Conservation (phyloP, 352 stramenopile species). For the Globisporangium irregulare region DNA sequence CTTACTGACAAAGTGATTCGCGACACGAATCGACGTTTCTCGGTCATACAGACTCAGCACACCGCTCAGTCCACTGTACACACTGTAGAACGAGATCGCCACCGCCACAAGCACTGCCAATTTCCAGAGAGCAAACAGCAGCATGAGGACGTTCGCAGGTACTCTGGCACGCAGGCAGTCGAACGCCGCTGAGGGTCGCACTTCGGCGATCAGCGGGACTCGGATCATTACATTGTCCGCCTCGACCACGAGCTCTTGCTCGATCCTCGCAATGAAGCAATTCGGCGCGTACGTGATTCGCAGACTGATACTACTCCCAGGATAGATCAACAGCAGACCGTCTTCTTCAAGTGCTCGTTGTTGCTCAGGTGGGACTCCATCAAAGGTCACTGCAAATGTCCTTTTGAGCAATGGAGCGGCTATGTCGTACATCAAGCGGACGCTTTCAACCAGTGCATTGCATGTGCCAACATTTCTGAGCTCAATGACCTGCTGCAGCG, state of each 20-base stretch:
- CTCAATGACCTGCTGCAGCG: background rate
- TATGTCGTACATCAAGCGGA: background rate
- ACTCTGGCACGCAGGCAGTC: conserved; percentile 27
- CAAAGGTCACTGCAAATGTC: conserved; percentile 6
- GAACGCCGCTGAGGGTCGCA: conserved; percentile 22
- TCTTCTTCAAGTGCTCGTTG: background rate
- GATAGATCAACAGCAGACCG: background rate
- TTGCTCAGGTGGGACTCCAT: background rate
- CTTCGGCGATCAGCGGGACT: conserved; percentile 21
- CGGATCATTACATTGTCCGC: conserved; percentile 24
- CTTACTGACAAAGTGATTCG: background rate
- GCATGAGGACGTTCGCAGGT: conserved; percentile 6
- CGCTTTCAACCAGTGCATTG: background rate
- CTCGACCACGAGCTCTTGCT: conserved; percentile 30
- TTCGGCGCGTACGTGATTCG: conserved; percentile 22
- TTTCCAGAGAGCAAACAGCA: conserved; percentile 20
- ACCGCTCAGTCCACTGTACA: background rate
- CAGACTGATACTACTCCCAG: background rate
- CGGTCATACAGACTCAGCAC: conserved; percentile 2
- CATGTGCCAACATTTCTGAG: conserved; percentile 13
- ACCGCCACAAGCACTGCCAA: background rate
- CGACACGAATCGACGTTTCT: background rate
- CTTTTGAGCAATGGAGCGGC: background rate
- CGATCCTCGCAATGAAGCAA: conserved; percentile 21
- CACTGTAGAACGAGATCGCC: background rate